Base-by-base conservation (phyloP, 495 filamentous ascomycete genomes). In the Penicillium manginii region DNA sequence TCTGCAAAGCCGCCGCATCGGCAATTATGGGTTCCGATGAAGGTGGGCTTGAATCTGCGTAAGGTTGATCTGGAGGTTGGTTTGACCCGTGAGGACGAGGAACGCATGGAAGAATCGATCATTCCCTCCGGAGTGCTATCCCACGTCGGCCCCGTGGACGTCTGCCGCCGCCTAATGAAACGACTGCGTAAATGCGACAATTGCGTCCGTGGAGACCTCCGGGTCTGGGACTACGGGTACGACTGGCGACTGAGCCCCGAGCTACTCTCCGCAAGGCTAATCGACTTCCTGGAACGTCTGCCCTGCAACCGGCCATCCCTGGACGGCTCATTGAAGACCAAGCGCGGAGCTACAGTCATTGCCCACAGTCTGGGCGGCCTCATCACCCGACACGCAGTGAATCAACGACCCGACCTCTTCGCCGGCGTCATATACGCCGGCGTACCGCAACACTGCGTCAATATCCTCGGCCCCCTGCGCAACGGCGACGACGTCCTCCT, bases 61-160 rank as follows among this genome's bases (percentile, higher is more conserved):
- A 96, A 93, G 71, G 92, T 94, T 1, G 89, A 98, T 70, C 78
- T 98, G 7, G 93, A 96, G 68, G 88, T 98, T 46, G 93, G 93
- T 2, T 67, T 97, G 22, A 80, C 88, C 8, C 85, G 83, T 10
- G 90, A 93, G 64, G 93, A 96, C 60, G 93, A 98, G 63, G 91
- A 96, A 63, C 82, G 74, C 5, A 93, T 93, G 86, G 84, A 88
- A 61, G 85, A 94, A 58, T 82, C 77, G 15, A 91, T 98, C 52
- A 88, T 91, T 54, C 80, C 92, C 0, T 89, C 85, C 14, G 94
- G 91, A 2, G 96, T 96, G 80, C 81, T 98, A 3, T 88, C 90
- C 26, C 86, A 96, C 67, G 90, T 97, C 52, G 94, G 94, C 0
- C 93, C 93, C 0, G 88, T 98, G 21, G 93, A 98, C 72, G 92